Percentiles rank a stretch among this genome's conserved stretches.
These are phyloP conservation scores for Beta vulgaris DNA, from an alignment of 148 eudicot genomes.

Conservation along the genomic window DNA sequence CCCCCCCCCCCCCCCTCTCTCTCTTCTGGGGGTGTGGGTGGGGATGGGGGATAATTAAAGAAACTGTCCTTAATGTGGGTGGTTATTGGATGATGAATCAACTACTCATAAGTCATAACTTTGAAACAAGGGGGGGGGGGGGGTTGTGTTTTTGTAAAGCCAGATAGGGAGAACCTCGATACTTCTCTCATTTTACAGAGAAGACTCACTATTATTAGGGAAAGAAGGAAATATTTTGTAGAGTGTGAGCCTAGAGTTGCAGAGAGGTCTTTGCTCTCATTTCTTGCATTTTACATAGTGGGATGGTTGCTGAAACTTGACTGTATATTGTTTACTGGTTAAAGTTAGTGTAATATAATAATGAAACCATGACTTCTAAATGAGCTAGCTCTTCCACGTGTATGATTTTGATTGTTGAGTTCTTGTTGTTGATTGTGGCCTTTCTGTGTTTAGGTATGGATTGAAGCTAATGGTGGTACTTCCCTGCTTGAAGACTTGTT, in stretches of 20 bases:
- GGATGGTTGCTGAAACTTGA: background rate
- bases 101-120: background rate
- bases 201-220: background rate
- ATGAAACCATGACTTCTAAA: background rate
- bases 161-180: background rate
- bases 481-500: slow-evolving; percentile 66
- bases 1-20: no score
- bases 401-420: background rate
- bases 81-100: background rate
- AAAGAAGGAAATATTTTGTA: background rate
- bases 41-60: background rate
- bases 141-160: no score
- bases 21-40: background rate
- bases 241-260: background rate
- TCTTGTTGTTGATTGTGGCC: slow-evolving; percentile 10
- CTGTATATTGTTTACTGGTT: background rate
- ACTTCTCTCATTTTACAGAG: no score
- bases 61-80: background rate
- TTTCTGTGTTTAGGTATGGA: slow-evolving; percentile 57
- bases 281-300: background rate
- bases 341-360: background rate
- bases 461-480: slow-evolving; percentile 59
- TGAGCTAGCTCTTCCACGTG: background rate
- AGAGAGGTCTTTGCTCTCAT: background rate
- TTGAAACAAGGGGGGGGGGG: no score